Conservation (phyloP, 2,329 filamentous ascomycete genomes). For the Huntiella abstrusa region DNA sequence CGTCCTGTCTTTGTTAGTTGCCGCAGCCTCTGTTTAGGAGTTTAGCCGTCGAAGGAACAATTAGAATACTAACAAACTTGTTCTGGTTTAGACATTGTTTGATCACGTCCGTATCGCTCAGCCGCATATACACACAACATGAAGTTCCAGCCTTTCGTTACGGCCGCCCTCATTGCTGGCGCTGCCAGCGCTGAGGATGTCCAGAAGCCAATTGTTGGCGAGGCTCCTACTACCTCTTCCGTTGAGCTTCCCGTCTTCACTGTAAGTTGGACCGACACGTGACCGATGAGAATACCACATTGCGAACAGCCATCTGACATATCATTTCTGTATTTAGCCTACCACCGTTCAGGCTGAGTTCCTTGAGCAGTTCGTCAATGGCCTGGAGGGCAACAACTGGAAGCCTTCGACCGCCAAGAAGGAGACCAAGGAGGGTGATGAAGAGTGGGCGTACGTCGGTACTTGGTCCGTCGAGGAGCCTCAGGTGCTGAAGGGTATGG, state of each 20-base stretch:
- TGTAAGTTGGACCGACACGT: constrained; percentile 34
- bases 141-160: constrained; percentile 67
- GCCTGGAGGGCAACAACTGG: constrained; percentile 76
- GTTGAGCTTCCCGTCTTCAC: constrained; percentile 68
- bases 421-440: constrained; percentile 49
- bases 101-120: neutral
- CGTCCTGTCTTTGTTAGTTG: neutral
- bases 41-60: neutral
- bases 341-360: constrained; percentile 80
- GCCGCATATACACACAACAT: constrained; percentile 31
- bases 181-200: constrained; percentile 18
- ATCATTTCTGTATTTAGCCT: constrained; percentile 36
- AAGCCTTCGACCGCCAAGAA: constrained; percentile 94
- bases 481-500: constrained; percentile 70
- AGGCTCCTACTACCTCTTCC: constrained; percentile 40
- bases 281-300: neutral
- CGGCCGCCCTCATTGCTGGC: constrained; percentile 46
- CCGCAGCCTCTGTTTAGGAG: neutral
- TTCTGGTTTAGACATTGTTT: neutral
- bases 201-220: constrained; percentile 34
- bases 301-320: constrained; percentile 1
- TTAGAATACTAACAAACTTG: neutral
- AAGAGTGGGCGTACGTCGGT: constrained; percentile 95
- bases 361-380: constrained; percentile 95
- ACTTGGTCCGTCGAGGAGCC: constrained; percentile 97